phyloP scores from a whole-genome alignment of 306 rosid species.

The Cicer chorassanicum region DNA sequence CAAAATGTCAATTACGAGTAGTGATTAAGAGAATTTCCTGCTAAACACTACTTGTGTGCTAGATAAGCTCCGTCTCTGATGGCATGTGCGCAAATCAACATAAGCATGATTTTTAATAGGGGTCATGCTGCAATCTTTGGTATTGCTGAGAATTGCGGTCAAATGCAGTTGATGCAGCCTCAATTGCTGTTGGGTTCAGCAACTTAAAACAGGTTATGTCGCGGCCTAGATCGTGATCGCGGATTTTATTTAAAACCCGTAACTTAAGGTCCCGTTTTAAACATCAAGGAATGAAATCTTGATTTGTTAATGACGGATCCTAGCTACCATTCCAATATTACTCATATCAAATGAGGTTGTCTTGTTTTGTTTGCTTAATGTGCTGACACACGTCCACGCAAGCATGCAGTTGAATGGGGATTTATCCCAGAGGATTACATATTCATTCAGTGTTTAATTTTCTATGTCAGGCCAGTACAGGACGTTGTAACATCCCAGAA shows the following conservation, averaged over 20 bases:
- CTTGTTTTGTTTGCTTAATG: background rate
- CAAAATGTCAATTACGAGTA: background rate
- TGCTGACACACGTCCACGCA: background rate
- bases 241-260: too few relatives aligned
- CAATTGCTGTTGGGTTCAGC: too few relatives aligned
- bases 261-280: background rate
- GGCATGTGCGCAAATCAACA: conserved; percentile 23
- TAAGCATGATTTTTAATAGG: too few relatives aligned
- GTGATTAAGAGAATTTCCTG: background rate
- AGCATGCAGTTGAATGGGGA: too few relatives aligned
- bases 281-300: conserved; percentile 22
- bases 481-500: conserved; percentile 81
- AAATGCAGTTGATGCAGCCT: too few relatives aligned
- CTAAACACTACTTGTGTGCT: background rate
- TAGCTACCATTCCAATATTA: conserved; percentile 3
- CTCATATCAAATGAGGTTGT: background rate
- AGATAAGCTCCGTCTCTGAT: background rate
- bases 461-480: conserved; percentile 74
- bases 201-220: too few relatives aligned
- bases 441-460: conserved; percentile 33
- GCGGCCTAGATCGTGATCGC: too few relatives aligned
- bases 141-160: too few relatives aligned
- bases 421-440: background rate
- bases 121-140: too few relatives aligned
- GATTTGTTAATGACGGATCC: conserved; percentile 3